Evolutionary conservation across 192 early-diverging fungal genomes (phyloP), one percentile per base, ranked within the genome.

Genomic region (Spizellomyces sp.): DNA sequence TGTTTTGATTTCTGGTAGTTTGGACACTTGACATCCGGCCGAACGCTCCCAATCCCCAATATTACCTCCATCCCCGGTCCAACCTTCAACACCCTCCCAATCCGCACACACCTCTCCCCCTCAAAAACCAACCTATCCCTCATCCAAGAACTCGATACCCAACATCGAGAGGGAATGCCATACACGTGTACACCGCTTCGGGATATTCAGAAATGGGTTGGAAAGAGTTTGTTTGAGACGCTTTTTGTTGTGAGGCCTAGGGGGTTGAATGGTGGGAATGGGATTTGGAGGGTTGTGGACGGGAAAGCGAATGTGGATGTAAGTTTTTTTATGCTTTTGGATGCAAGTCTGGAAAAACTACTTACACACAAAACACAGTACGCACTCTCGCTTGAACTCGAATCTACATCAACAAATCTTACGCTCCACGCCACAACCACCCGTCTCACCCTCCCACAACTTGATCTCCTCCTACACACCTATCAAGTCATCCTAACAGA

Each of bases 121-220:
- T 6, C n/a, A 5, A 10, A 54, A 42, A 69, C 70, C 21, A 72
- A 72, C 44, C 9, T 9, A 9, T 45, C 44, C 9, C 42, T 70
- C 15, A 19, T 62, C 12, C 55, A 45, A 15, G 8, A 15, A 9
- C 12, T 62, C 9, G 62, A 72, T 44, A 10, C 14, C 21, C 9
- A 14, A 15, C 65, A 72, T 44, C 54, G 65, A 6, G 63, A 14
- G 4, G 19, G 12, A 6, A 21, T 70, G 9, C n/a, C 70, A 14
- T 54, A 55, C 64, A 48, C 65, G 14, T 63, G 66, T 19, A 72
- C 70, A n/a, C 70, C 70, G 9, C 64, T 72, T 4, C 62, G 70
- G 3, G n/a, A 14, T 42, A 66, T 72, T 43, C 46, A 22, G 22
- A 72, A 72, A 43, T 70, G 68, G 68, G 19, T 42, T 52, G 27